A percentile compares a stretch with the other conserved stretches of the same genome.
phyloP scores from a whole-genome alignment of 2,329 filamentous ascomycete species.

The Hymenoscyphus fraxineus region DNA sequence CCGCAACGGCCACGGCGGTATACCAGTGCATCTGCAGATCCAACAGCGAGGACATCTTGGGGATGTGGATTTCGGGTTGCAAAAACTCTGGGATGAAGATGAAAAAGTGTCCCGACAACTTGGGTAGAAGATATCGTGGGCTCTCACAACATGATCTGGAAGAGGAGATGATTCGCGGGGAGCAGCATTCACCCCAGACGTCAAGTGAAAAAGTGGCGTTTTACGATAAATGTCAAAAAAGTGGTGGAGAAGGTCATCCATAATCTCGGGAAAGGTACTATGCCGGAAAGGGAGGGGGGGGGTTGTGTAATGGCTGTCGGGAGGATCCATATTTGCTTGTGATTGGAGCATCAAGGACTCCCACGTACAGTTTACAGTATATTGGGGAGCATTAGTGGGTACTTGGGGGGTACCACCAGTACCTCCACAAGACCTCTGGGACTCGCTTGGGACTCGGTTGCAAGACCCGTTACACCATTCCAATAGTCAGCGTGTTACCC shows the following conservation, averaged over 20 bases:
- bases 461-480: not conserved
- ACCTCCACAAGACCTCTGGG: no score
- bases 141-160: not conserved
- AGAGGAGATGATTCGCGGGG: not conserved
- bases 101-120: not conserved
- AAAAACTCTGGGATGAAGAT: not conserved
- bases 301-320: not conserved
- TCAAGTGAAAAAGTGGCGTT: not conserved
- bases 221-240: not conserved
- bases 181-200: not conserved
- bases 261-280: not conserved
- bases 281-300: not conserved
- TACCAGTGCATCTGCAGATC: constrained; percentile 9
- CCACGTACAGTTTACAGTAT: no score
- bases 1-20: not conserved
- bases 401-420: no score
- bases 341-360: not conserved
- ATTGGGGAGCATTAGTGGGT: no score
- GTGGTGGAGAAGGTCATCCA: not conserved
- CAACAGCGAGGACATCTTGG: constrained; percentile 5
- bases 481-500: not conserved
- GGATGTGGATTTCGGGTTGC: not conserved
- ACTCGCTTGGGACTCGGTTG: not conserved
- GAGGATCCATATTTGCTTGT: not conserved
- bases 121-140: not conserved